A percentile compares a stretch with the other conserved stretches of the same genome.
These are phyloP conservation scores for Metschnikowia orientalis DNA, from an alignment of 805 yeast genomes.

Conservation along the genomic window DNA sequence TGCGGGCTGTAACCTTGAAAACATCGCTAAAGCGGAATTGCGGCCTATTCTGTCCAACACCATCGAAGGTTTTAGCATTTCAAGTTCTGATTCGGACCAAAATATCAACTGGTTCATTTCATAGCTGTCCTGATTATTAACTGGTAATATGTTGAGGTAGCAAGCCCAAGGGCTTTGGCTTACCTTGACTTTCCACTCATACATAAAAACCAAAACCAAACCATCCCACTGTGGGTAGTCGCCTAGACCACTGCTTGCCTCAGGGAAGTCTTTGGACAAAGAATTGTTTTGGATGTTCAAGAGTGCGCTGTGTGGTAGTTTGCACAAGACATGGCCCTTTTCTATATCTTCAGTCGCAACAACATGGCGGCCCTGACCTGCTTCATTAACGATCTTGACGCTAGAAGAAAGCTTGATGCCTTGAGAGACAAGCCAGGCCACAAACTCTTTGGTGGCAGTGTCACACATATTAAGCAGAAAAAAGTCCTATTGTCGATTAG, in stretches of 20 bases:
- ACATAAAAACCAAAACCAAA: slow-evolving; percentile 61
- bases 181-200: slow-evolving; percentile 47
- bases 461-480: slow-evolving; percentile 7
- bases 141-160: slow-evolving; percentile 72
- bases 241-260: slow-evolving; percentile 31
- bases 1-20: slow-evolving; percentile 20
- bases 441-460: slow-evolving; percentile 20
- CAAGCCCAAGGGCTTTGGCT: slow-evolving; percentile 57
- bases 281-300: slow-evolving; percentile 59
- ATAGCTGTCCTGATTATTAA: slow-evolving; percentile 24
- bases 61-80: slow-evolving; percentile 60
- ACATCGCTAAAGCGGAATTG: slow-evolving; percentile 60
- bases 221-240: slow-evolving; percentile 71
- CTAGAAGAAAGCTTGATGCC: slow-evolving; percentile 52
- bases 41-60: slow-evolving; percentile 69
- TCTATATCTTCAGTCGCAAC: slow-evolving; percentile 58
- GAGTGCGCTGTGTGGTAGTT: slow-evolving; percentile 56
- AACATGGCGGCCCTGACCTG: slow-evolving; percentile 74
- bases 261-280: slow-evolving; percentile 31
- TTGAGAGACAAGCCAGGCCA: slow-evolving; percentile 24
- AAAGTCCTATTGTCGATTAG: too few species aligned
- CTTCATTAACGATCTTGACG: slow-evolving; percentile 52
- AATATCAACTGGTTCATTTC: slow-evolving; percentile 67
- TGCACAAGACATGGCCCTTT: slow-evolving; percentile 61
- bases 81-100: slow-evolving; percentile 66